Conservation (phyloP, 1,139 yeast genomes). For the Keqinozyma sinolaborantium region DNA sequence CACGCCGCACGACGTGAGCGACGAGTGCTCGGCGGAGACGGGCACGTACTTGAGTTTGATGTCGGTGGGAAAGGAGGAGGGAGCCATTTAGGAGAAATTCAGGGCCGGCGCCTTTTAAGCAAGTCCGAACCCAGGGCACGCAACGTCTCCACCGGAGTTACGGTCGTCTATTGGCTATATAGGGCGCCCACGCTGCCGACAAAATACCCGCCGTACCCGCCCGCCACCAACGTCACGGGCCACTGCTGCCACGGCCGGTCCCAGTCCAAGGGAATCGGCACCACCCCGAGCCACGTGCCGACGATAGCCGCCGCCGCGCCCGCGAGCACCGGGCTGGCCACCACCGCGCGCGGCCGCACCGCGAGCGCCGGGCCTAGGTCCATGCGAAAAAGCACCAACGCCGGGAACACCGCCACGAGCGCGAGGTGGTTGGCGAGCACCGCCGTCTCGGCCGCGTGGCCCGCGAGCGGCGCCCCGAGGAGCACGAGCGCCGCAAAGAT, state of each 20-base stretch:
- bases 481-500: slow-evolving; percentile 52
- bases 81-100: neutral
- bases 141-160: slow-evolving; percentile 1
- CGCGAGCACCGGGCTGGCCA: slow-evolving; percentile 35
- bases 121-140: neutral
- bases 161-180: neutral
- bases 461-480: slow-evolving; percentile 84
- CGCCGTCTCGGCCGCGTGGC: slow-evolving; percentile 55
- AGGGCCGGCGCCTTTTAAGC: too few species aligned
- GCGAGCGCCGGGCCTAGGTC: slow-evolving; percentile 34
- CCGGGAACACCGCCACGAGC: slow-evolving; percentile 58
- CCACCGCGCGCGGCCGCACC: slow-evolving; percentile 20
- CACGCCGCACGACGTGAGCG: slow-evolving; percentile 47
- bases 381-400: slow-evolving; percentile 57
- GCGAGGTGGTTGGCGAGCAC: slow-evolving; percentile 66
- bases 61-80: slow-evolving; percentile 43
- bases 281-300: slow-evolving; percentile 91
- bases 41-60: slow-evolving; percentile 57
- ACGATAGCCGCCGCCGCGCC: slow-evolving; percentile 49
- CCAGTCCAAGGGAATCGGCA: slow-evolving; percentile 96
- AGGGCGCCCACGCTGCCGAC: slow-evolving; percentile 41
- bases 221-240: slow-evolving; percentile 91
- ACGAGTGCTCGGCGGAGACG: slow-evolving; percentile 39
- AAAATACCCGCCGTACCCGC: slow-evolving; percentile 70
- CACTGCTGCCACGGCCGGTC: slow-evolving; percentile 96